Evolutionary conservation across 495 filamentous ascomycete species (phyloP).

Genomic region (Lasiosphaeria miniovina): DNA sequence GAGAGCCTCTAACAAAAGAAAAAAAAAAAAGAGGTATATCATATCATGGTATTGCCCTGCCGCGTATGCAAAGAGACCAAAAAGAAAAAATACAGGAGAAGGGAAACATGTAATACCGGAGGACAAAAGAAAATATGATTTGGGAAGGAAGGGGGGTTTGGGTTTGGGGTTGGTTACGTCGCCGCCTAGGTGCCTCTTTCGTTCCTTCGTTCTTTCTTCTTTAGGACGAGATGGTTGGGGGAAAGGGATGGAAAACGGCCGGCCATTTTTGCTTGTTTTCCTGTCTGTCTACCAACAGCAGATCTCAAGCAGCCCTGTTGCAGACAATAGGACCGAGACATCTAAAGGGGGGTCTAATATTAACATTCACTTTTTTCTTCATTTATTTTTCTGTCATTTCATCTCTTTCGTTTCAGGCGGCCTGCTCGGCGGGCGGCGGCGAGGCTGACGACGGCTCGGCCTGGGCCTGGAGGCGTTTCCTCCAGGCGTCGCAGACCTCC

Average conservation of each 20-base stretch:
- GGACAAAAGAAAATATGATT: background rate
- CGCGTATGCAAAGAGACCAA: background rate
- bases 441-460: conserved; percentile 25
- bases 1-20: background rate
- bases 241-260: too few species aligned
- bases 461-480: conserved; percentile 48
- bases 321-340: too few species aligned
- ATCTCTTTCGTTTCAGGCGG: background rate
- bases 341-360: too few species aligned
- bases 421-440: background rate
- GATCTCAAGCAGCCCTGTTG: too few species aligned
- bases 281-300: too few species aligned
- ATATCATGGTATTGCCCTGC: background rate
- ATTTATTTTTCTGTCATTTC: background rate
- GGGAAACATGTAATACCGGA: background rate
- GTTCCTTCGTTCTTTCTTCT: too few species aligned
- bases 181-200: too few species aligned
- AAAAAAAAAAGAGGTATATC: background rate
- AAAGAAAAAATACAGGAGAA: background rate
- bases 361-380: too few species aligned
- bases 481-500: conserved; percentile 66
- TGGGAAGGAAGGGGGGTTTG: background rate
- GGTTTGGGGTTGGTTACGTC: too few species aligned
- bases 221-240: too few species aligned
- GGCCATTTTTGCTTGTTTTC: too few species aligned